These are phyloP conservation scores for Urtica urens DNA, from an alignment of 306 rosid genomes.

Conservation along the genomic window DNA sequence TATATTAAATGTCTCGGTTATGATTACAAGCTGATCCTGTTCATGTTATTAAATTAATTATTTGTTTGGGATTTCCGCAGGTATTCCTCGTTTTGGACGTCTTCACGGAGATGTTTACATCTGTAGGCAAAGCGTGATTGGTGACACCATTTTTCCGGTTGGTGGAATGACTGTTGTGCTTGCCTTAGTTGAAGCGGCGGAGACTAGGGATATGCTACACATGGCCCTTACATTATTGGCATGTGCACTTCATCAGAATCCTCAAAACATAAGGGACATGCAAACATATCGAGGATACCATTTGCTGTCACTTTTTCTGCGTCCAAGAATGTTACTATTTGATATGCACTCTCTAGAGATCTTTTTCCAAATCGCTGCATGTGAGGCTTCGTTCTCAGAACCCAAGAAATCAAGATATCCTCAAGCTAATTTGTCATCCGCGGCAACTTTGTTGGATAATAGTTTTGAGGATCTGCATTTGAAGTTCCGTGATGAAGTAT, in stretches of 20 bases:
- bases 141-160: conserved; percentile 69
- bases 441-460: conserved; percentile 45
- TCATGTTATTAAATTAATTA: conserved; percentile 10
- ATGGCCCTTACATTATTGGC: conserved; percentile 89
- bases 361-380: conserved; percentile 95
- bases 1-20: neutral
- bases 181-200: conserved; percentile 90
- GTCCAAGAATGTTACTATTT: conserved; percentile 76
- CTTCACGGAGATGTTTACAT: conserved; percentile 75
- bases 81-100: conserved; percentile 99
- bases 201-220: conserved; percentile 92
- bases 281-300: conserved; percentile 93
- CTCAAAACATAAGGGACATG: conserved; percentile 89
- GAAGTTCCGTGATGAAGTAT: conserved; percentile 78
- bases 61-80: conserved; percentile 31
- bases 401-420: conserved; percentile 64
- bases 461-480: conserved; percentile 63
- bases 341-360: conserved; percentile 97
- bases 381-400: conserved; percentile 98
- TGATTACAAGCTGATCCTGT: conserved; percentile 8
- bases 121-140: conserved; percentile 82
- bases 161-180: conserved; percentile 93
- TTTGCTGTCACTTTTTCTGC: conserved; percentile 87
- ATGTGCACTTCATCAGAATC: conserved; percentile 85
- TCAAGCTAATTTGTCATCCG: conserved; percentile 45